These are phyloP conservation scores for Zizania palustris DNA, from an alignment of 202 grass and related monocot species.

Conservation along the genomic window DNA sequence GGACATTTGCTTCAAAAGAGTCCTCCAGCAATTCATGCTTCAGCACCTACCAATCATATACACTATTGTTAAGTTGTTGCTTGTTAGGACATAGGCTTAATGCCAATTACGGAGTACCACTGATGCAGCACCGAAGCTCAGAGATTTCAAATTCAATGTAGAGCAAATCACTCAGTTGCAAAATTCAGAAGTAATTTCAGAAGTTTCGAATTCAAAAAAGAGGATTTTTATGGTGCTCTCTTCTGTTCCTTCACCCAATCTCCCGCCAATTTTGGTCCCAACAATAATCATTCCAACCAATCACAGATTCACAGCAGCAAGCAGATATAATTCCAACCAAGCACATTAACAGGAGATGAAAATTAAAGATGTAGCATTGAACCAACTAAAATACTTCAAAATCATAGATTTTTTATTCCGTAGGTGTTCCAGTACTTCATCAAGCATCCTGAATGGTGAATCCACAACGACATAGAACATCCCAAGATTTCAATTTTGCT, in stretches of 20 bases:
- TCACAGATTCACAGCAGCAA: background rate
- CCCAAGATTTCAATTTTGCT: slow-evolving; percentile 28
- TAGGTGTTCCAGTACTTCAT: slow-evolving; percentile 8
- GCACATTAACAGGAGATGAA: background rate
- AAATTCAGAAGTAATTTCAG: background rate
- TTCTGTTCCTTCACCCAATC: background rate
- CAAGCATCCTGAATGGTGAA: background rate
- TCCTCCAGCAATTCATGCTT: slow-evolving; percentile 63
- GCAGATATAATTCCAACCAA: background rate
- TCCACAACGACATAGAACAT: background rate
- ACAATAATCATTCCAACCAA: background rate
- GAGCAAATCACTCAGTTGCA: no score
- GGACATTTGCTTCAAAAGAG: slow-evolving; percentile 76
- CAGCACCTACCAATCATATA: slow-evolving; percentile 44
- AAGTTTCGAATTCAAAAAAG: no score
- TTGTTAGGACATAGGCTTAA: background rate
- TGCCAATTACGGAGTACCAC: background rate
- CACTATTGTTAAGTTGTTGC: background rate
- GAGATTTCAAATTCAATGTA: background rate
- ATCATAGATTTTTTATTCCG: background rate
- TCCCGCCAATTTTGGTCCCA: background rate
- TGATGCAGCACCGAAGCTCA: background rate
- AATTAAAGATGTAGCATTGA: background rate
- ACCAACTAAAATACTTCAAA: background rate
- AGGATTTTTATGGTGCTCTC: no score